Conservation (phyloP, 2,329 filamentous ascomycete genomes). For the Chrysoporthe austroafricana region DNA sequence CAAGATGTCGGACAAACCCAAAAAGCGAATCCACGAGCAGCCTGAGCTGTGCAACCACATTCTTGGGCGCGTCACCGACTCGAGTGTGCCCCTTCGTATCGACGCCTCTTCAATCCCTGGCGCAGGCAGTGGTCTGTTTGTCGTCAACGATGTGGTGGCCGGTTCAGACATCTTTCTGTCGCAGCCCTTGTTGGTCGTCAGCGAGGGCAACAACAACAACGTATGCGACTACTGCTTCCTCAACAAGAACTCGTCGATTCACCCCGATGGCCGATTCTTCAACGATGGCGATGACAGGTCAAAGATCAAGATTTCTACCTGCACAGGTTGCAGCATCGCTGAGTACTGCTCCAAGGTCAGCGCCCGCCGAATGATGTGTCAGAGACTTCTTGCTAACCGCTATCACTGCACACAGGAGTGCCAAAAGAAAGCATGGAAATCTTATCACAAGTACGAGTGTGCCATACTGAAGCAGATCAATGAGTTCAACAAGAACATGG, state of each 20-base stretch:
- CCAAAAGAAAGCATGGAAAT: slow-evolving; percentile 36
- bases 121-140: slow-evolving; percentile 36
- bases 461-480: slow-evolving; percentile 29
- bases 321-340: slow-evolving; percentile 34
- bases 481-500: slow-evolving; percentile 25
- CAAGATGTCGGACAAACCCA: slow-evolving; percentile 14
- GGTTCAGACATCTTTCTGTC: slow-evolving; percentile 36
- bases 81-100: slow-evolving; percentile 15
- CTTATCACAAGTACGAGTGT: slow-evolving; percentile 40
- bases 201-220: slow-evolving; percentile 26
- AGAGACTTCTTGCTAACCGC: background rate
- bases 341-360: slow-evolving; percentile 38
- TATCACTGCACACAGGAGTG: slow-evolving; percentile 32
- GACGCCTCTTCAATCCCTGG: slow-evolving; percentile 29
- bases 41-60: slow-evolving; percentile 22
- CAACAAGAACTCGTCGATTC: slow-evolving; percentile 24
- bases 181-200: slow-evolving; percentile 28
- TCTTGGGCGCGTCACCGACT: slow-evolving; percentile 6
- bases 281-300: background rate
- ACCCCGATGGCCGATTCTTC: slow-evolving; percentile 22
- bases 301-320: slow-evolving; percentile 25
- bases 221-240: slow-evolving; percentile 37
- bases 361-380: background rate
- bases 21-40: slow-evolving; percentile 20
- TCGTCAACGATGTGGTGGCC: slow-evolving; percentile 25